Conservation (phyloP, 176 grass and related monocot genomes). For the Musa schizocarpa region DNA sequence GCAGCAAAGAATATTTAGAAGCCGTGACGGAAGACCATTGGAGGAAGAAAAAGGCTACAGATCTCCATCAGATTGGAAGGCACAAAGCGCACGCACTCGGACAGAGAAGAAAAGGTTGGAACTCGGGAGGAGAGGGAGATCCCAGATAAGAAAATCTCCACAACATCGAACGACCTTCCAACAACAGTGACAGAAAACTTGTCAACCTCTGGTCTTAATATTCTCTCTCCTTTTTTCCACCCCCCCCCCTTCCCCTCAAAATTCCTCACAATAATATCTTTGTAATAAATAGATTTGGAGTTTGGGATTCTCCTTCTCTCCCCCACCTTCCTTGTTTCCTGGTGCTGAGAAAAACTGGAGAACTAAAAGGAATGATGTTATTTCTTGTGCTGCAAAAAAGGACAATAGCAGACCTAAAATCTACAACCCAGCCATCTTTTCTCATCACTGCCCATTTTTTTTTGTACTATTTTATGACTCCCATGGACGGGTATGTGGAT, state of each 20-base stretch:
- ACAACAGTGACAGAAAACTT: constrained; percentile 23
- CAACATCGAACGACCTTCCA: constrained; percentile 28
- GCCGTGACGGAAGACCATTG: constrained; percentile 6
- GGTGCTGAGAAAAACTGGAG: background rate
- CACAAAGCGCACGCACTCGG: background rate
- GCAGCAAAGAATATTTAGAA: background rate
- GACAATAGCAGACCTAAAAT: background rate
- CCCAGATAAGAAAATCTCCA: constrained; percentile 27
- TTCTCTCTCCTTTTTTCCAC: background rate
- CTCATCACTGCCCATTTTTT: background rate
- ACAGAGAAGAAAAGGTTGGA: background rate
- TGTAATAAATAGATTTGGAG: background rate
- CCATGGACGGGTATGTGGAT: background rate
- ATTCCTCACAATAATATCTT: background rate
- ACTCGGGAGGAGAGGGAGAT: constrained; percentile 12
- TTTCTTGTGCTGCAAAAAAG: background rate
- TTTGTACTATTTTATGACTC: background rate
- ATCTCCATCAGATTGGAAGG: constrained; percentile 13
- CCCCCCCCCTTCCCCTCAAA: background rate
- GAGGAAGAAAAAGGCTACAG: constrained; percentile 7
- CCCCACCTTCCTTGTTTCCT: background rate
- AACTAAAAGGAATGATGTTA: background rate
- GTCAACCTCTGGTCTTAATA: constrained; percentile 22
- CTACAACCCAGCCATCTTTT: background rate
- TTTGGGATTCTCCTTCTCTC: constrained; percentile 1